Evolutionary conservation across 768 basidiomycete species (phyloP).

Genomic region (Sutorius australiensis): DNA sequence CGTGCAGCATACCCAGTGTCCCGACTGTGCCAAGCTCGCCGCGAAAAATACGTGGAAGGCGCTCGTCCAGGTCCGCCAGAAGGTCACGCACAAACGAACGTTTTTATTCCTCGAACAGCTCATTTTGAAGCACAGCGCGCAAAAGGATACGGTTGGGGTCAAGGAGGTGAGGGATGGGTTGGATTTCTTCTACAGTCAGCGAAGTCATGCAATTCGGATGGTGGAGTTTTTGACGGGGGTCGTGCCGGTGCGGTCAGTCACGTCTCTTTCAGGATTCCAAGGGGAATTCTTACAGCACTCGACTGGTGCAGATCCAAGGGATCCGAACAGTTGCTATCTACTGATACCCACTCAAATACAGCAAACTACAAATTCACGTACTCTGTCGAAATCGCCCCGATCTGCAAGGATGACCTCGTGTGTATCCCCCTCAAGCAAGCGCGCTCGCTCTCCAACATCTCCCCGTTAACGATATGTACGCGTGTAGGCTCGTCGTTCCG

Average conservation of each 20-base stretch:
- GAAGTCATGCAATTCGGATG: slow-evolving; percentile 95
- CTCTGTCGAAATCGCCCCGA: slow-evolving; percentile 93
- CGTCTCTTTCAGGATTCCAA: neutral
- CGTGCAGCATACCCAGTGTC: slow-evolving; percentile 92
- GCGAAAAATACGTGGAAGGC: slow-evolving; percentile 99
- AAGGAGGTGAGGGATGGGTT: slow-evolving; percentile 93
- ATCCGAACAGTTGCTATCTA: slow-evolving; percentile 91
- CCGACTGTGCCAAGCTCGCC: slow-evolving; percentile 88
- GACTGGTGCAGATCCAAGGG: slow-evolving; percentile 64
- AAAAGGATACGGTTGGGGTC: slow-evolving; percentile 92
- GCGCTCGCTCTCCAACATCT: slow-evolving; percentile 80
- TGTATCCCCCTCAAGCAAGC: slow-evolving; percentile 85
- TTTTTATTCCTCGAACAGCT: slow-evolving; percentile 97
- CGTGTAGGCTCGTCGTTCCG: slow-evolving; percentile 92
- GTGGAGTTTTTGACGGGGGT: slow-evolving; percentile 86
- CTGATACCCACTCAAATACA: slow-evolving; percentile 88
- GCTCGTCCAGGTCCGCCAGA: slow-evolving; percentile 97
- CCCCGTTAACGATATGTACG: slow-evolving; percentile 79
- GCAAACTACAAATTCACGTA: slow-evolving; percentile 98
- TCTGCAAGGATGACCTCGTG: slow-evolving; percentile 97
- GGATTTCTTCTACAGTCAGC: slow-evolving; percentile 93
- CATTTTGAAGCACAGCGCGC: slow-evolving; percentile 93
- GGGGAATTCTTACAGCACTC: neutral
- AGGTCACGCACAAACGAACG: slow-evolving; percentile 96
- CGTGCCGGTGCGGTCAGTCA: slow-evolving; percentile 76